Evolutionary conservation across 1,139 yeast species (phyloP), one percentile per base, ranked within the genome.

Genomic region (Arxiozyma telluris): DNA sequence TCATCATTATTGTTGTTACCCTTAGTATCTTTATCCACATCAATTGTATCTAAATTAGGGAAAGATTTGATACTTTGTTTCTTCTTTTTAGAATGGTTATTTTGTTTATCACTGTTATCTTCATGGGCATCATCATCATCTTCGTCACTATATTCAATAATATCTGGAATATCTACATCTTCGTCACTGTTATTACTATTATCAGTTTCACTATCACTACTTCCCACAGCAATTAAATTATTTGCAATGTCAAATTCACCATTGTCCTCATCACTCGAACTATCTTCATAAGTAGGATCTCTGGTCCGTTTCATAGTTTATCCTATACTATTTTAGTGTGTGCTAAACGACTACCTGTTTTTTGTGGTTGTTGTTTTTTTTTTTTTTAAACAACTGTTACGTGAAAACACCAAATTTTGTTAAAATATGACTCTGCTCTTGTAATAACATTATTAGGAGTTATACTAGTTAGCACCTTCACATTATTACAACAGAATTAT

Each of bases 1-100:
- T 46, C 50, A 17, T 23, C n/a, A 17, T 45, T 30, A 12, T 45
- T 45, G 1, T 46, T 45, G 2, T 45, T 46, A 27, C 18, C 20
- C 1, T 48, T 41, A 3, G 18, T 12, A 17, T 74, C 78, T 55
- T 81, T 86, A 53, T 78, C 82, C 62, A 83, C 93, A 1, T 34
- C 47, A 87, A 82, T 8, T 84, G 70, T 41, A 63, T 87, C 95
- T 53, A 88, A 68, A 3, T 75, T 65, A 3, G 96, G 95, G 66
- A 87, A 86, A 2, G 74, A 61, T 8, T 60, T 53, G 15, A 56
- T 61, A 6, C 55, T 5, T 39, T 55, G 27, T 34, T 51, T 53
- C 34, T 58, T 61, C 45, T 63, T 55, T 25, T 53, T 41, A 44
- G 51, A 53, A 49, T 51, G 23, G 41, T 55, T 50, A 41, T 61